Conservation (phyloP, 352 stramenopile species). For the Pilasporangium apinafurcum region DNA sequence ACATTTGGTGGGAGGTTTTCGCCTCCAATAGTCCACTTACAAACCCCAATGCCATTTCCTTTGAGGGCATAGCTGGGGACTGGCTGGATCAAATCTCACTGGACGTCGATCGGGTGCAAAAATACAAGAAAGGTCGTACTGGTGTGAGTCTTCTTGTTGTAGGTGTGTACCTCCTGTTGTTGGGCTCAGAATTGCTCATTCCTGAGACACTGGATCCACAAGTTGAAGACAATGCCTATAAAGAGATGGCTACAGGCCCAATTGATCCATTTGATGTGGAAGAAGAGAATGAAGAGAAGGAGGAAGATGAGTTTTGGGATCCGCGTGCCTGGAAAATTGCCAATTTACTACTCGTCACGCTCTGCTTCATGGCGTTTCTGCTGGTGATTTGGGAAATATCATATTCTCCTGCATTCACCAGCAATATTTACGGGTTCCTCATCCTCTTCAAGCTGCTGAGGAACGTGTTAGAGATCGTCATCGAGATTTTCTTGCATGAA, state of each 20-base stretch:
- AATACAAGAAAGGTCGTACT: conserved; percentile 85
- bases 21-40: conserved; percentile 37
- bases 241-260: conserved; percentile 42
- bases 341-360: conserved; percentile 84
- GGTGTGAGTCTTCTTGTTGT: conserved; percentile 77
- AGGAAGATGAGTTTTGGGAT: conserved; percentile 76
- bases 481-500: conserved; percentile 87
- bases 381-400: conserved; percentile 96
- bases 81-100: conserved; percentile 88
- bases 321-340: conserved; percentile 86
- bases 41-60: conserved; percentile 52
- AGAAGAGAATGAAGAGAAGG: conserved; percentile 35
- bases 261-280: conserved; percentile 59
- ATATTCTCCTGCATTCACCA: conserved; percentile 91
- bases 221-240: conserved; percentile 70
- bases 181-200: conserved; percentile 66
- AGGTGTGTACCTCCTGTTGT: conserved; percentile 76
- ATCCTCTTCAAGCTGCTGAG: conserved; percentile 89
- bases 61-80: conserved; percentile 81
- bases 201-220: conserved; percentile 80
- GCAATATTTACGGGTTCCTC: conserved; percentile 89
- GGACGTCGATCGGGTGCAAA: conserved; percentile 56
- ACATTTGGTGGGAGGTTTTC: conserved; percentile 76
- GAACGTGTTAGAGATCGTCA: conserved; percentile 71
- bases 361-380: conserved; percentile 82